A percentile compares a stretch with the other conserved stretches of the same genome.
Evolutionary conservation across 306 rosid species (phyloP).

Genomic region (Albizia julibrissin): DNA sequence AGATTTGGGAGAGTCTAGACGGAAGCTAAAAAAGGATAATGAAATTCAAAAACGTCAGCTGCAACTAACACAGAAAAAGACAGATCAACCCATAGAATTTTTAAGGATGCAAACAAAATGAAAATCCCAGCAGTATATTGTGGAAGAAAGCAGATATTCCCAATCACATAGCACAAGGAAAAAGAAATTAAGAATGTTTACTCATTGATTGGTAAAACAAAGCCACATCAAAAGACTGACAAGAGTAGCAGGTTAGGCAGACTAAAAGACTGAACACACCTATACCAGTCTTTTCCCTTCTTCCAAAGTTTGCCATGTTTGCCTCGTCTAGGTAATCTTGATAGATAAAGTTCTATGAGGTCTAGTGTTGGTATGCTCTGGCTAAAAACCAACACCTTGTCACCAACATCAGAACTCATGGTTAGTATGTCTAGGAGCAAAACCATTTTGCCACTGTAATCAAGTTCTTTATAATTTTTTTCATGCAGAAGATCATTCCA

Average conservation of each 20-base stretch:
- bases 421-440: conserved; percentile 79
- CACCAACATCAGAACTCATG: conserved; percentile 82
- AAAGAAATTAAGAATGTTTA: background rate
- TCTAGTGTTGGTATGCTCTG: conserved; percentile 98
- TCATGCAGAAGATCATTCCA: conserved; percentile 87
- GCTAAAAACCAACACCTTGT: conserved; percentile 95
- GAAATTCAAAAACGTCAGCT: conserved; percentile 2
- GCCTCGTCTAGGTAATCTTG: conserved; percentile 67
- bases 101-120: conserved; percentile 2
- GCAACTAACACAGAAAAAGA: conserved; percentile 6
- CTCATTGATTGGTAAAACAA: background rate
- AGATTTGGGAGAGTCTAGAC: background rate
- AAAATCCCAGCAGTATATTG: conserved; percentile 12
- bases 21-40: too few relatives aligned
- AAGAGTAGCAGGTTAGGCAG: conserved; percentile 30
- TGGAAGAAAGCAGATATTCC: conserved; percentile 23
- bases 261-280: conserved; percentile 56
- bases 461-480: conserved; percentile 70
- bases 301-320: conserved; percentile 80
- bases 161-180: conserved; percentile 3
- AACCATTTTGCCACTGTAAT: conserved; percentile 97
- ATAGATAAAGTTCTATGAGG: conserved; percentile 83
- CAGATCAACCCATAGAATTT: conserved; percentile 22
- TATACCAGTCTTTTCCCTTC: conserved; percentile 96
- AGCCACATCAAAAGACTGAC: conserved; percentile 10